A percentile compares a stretch with the other conserved stretches of the same genome.
These are phyloP conservation scores for Medakamo hakoo DNA, from an alignment of 139 green algal species.

Conservation along the genomic window DNA sequence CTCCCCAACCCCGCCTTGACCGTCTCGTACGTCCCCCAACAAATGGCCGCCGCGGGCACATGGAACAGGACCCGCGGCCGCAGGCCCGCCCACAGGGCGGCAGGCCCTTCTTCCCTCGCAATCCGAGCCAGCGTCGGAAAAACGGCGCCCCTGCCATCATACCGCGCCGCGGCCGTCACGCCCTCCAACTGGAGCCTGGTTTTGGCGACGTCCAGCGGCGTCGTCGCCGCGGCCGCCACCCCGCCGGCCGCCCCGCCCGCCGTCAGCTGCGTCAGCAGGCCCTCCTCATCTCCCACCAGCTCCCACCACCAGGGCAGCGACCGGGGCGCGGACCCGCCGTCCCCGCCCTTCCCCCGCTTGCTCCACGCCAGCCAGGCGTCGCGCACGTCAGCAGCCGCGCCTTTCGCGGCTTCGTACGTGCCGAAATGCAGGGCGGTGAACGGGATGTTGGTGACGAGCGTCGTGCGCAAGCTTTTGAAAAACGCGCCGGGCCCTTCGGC, in stretches of 20 bases:
- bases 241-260: conserved; percentile 63
- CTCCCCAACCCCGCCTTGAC: conserved; percentile 50
- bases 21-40: conserved; percentile 90
- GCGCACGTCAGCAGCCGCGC: too few relatives aligned
- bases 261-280: conserved; percentile 29
- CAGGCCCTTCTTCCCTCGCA: conserved; percentile 53
- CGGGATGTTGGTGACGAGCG: conserved; percentile 92
- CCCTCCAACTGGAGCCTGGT: conserved; percentile 78
- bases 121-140: conserved; percentile 40
- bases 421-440: conserved; percentile 88
- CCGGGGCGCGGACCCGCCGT: background rate
- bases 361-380: too few relatives aligned
- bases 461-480: conserved; percentile 75
- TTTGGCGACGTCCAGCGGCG: conserved; percentile 82
- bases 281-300: background rate
- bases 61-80: conserved; percentile 85
- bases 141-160: conserved; percentile 37
- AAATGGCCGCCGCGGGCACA: conserved; percentile 79
- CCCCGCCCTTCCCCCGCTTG: background rate
- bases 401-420: conserved; percentile 82
- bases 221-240: conserved; percentile 56
- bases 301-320: background rate
- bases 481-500: conserved; percentile 67
- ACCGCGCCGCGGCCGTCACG: conserved; percentile 29
- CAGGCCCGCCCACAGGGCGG: conserved; percentile 59